Percentiles rank a stretch among this genome's conserved stretches.
Conservation (phyloP, 1,284 basidiomycete genomes). For the Pseudomicrostroma phylloplanum region DNA sequence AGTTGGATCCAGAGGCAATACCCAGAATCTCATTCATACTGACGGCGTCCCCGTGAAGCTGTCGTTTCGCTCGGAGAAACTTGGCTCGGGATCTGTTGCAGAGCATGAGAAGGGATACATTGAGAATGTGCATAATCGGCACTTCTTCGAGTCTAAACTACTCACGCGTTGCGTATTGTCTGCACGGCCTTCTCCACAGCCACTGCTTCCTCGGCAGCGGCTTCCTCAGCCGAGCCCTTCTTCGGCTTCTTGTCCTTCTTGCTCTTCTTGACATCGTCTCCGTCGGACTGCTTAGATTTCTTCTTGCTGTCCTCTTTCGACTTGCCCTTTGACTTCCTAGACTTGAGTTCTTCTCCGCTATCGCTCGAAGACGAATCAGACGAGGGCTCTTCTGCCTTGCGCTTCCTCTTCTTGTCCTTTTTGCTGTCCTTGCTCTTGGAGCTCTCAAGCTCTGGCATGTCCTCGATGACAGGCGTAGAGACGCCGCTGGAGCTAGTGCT, state of each 20-base stretch:
- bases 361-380: neutral
- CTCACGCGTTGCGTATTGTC: slow-evolving; percentile 12
- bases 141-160: neutral
- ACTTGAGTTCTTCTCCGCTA: neutral
- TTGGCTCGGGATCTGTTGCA: slow-evolving; percentile 29
- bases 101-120: neutral
- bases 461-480: slow-evolving; percentile 11
- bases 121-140: neutral
- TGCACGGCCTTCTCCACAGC: slow-evolving; percentile 11
- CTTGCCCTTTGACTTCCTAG: slow-evolving; percentile 4
- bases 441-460: slow-evolving; percentile 10
- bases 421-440: slow-evolving; percentile 19
- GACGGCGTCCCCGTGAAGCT: slow-evolving; percentile 31
- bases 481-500: slow-evolving; percentile 15
- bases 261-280: slow-evolving; percentile 10
- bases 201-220: slow-evolving; percentile 12
- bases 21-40: slow-evolving; percentile 48
- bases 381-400: neutral
- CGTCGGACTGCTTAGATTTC: slow-evolving; percentile 16
- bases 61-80: slow-evolving; percentile 44
- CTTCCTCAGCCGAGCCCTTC: slow-evolving; percentile 13
- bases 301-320: slow-evolving; percentile 11
- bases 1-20: slow-evolving; percentile 21
- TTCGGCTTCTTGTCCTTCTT: slow-evolving; percentile 23
- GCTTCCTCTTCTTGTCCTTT: slow-evolving; percentile 19